Conservation (phyloP, 805 yeast species). For the Lachancea lanzarotensis region DNA sequence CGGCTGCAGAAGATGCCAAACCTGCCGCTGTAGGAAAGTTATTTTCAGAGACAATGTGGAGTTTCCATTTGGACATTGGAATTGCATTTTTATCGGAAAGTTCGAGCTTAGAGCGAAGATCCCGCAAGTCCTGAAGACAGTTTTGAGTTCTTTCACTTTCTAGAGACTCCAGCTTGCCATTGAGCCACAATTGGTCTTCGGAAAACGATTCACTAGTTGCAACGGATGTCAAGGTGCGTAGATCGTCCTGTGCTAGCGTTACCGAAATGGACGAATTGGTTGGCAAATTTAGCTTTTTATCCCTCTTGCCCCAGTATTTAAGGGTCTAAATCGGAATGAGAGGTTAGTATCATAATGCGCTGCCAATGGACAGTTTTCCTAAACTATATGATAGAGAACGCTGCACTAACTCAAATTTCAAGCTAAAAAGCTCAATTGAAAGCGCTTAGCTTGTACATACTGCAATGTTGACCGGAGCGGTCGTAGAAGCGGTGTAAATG, state of each 20-base stretch:
- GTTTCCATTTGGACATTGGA: conserved; percentile 52
- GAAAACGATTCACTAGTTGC: conserved; percentile 52
- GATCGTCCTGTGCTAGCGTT: conserved; percentile 83
- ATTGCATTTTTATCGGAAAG: conserved; percentile 46
- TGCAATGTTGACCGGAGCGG: conserved; percentile 98
- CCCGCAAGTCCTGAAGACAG: conserved; percentile 70
- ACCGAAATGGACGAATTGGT: conserved; percentile 95
- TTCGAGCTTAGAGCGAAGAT: conserved; percentile 59
- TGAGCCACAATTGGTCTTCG: conserved; percentile 72
- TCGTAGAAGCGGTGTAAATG: conserved; percentile 67
- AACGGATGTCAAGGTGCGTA: conserved; percentile 88
- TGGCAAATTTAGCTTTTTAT: conserved; percentile 79
- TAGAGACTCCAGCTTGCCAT: conserved; percentile 75
- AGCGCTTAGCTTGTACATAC: conserved; percentile 38
- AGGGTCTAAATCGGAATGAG: conserved; percentile 50
- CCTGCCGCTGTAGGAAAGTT: conserved; percentile 99
- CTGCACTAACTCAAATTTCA: not conserved
- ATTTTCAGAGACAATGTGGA: conserved; percentile 85
- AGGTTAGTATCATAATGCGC: conserved; percentile 7
- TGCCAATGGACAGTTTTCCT: not conserved
- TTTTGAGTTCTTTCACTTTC: conserved; percentile 57
- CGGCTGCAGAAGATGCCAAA: conserved; percentile 96
- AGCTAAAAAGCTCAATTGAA: not conserved
- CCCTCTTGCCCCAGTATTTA: conserved; percentile 99
- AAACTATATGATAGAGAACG: not conserved